Base-by-base conservation (phyloP, 352 stramenopile species). In the Phytophthora boehmeriae region DNA sequence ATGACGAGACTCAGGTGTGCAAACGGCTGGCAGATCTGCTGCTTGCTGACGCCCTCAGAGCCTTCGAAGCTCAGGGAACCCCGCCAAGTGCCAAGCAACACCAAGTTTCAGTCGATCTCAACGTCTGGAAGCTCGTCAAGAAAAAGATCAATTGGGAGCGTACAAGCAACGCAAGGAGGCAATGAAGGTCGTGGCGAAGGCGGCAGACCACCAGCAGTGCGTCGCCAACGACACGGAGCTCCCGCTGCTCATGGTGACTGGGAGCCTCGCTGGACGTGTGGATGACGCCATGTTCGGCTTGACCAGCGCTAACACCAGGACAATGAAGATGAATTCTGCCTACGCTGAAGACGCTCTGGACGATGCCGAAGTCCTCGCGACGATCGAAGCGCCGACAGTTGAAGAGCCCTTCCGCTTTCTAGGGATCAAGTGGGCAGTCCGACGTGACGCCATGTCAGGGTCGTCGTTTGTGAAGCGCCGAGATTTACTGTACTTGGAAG, bases 41-140 rank as follows among this genome's bases (percentile, higher is more conserved):
- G 41, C 66, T 87, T 2, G 45, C 53, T 22, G 72, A 88, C 44
- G 54, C 75, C 13, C 64, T 78, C 17, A 56, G 47, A 14, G 56
- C 66, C 3, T 88, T 80, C 63, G 70, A 86, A 30, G 36, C 2
- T 11, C 50, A 57, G 43, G n/a, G n/a, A n/a, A 19, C 19, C 20
- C 11, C 36, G 34, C 10, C 32, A 16, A 23, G 27, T 14, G 6
- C 23, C 25, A 39, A 49, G 19, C 63, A 75, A 35, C 64, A 56
- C 41, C 17, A 5, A 51, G 53, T 32, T 54, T 46, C 57, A 71
- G 67, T 80, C 34, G 65, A 88, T 43, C 61, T 69, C 32, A 79
- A 71, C 25, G 69, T 79, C 28, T 92, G 83, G 83, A 92, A 92
- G 63, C 41, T 75, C 44, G 42, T 92, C 22, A 89, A 86, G 71